These are phyloP conservation scores for Fusarium floridanum DNA, from an alignment of 2,329 filamentous ascomycete species.

Conservation along the genomic window DNA sequence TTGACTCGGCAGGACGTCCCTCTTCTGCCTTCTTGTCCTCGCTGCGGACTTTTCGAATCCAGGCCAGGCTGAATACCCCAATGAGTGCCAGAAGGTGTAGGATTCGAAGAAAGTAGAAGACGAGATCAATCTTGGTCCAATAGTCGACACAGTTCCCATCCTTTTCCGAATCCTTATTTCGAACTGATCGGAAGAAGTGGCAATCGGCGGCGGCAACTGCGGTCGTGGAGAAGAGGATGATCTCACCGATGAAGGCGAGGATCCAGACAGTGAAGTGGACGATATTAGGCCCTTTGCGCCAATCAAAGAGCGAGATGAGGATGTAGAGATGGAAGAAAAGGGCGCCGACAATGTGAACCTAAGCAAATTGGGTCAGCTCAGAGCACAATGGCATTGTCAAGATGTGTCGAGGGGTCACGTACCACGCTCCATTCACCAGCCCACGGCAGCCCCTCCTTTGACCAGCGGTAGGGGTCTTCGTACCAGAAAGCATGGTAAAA, in stretches of 20 bases:
- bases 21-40: conserved; percentile 55
- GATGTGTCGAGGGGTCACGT: conserved; percentile 54
- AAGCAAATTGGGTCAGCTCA: conserved; percentile 40
- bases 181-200: conserved; percentile 68
- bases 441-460: conserved; percentile 70
- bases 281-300: conserved; percentile 81
- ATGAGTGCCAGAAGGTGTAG: conserved; percentile 73
- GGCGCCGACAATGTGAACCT: conserved; percentile 89
- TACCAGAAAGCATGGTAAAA: conserved; percentile 77
- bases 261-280: conserved; percentile 86
- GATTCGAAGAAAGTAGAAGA: conserved; percentile 76
- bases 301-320: conserved; percentile 88
- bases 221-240: conserved; percentile 77
- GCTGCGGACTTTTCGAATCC: conserved; percentile 57
- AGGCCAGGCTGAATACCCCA: conserved; percentile 60
- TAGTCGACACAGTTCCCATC: conserved; percentile 52
- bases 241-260: conserved; percentile 78
- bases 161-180: conserved; percentile 41
- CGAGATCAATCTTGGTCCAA: conserved; percentile 69
- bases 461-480: conserved; percentile 55
- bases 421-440: conserved; percentile 83
- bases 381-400: conserved; percentile 16
- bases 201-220: conserved; percentile 75
- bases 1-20: conserved; percentile 66
- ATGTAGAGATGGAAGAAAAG: conserved; percentile 91